Evolutionary conservation across 2,329 filamentous ascomycete genomes (phyloP), one percentile per base, ranked within the genome.

Genomic region (Aspergillus sergii): DNA sequence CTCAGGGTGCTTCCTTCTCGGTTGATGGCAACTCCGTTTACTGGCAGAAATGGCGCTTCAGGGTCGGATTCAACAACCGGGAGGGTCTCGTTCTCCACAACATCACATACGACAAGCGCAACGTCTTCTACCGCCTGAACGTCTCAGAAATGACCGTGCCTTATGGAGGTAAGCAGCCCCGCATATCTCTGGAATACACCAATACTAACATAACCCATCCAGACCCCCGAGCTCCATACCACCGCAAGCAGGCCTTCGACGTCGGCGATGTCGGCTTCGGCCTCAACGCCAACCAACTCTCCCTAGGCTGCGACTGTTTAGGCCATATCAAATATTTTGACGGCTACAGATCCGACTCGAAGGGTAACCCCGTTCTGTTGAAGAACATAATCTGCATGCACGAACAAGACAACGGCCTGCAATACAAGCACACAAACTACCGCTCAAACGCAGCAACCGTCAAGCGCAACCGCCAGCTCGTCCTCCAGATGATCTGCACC

Each of bases 341-440:
- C 59, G 84, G 83, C 3, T 82, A 87, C 19, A 76, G 89, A 1
- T 83, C 83, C 16, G 84, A 89, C 63, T 84, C 86, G 69, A 86
- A 88, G 62, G 89, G 88, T 21, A 81, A 84, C 19, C 82, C 86
- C 0, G 72, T 86, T 2, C 77, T 82, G 1, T 84, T 90, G 80
- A 84, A 88, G n/a, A 91, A 91, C 63, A 85, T 88, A 14, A 81
- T 91, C 43, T 91, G 89, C 71, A 83, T 91, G 57, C 89, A 91
- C 72, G 89, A 91, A 72, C 88, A 91, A 75, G 89, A 91, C 68
- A 86, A 82, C 28, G 89, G 89, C 4, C 87, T 90, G 61, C 86
- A 86, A 46, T 89, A 88, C 83, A 91, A 91, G 72, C 89, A 91
- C 76, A 91, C 88, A 56, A 91, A 91, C 75, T 89, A 90, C 77